Evolutionary conservation across 306 rosid genomes (phyloP).

Genomic region (Oxytropis ochrocephala): DNA sequence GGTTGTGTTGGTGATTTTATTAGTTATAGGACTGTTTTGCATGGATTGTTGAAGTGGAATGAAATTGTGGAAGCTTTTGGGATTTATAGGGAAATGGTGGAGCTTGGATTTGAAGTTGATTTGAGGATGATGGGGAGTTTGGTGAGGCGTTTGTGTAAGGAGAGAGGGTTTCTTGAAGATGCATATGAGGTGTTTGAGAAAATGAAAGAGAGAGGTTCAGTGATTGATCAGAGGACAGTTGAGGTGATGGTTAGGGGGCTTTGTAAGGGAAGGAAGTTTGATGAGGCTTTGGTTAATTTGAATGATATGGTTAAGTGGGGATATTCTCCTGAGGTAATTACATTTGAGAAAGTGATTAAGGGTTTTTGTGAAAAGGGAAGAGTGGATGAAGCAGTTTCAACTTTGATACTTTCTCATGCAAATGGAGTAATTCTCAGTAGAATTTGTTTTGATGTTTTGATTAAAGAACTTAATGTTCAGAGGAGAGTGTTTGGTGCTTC

Average conservation of each 20-base stretch:
- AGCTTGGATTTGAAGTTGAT: slow-evolving; percentile 45
- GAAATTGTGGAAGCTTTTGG: slow-evolving; percentile 27
- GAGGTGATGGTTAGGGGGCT: slow-evolving; percentile 43
- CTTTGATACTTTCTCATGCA: slow-evolving; percentile 34
- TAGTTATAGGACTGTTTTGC: slow-evolving; percentile 55
- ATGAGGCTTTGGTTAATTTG: slow-evolving; percentile 38
- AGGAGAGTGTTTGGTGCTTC: slow-evolving; percentile 36
- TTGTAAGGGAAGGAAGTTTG: slow-evolving; percentile 33
- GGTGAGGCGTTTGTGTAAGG: slow-evolving; percentile 49
- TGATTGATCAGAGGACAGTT: slow-evolving; percentile 34
- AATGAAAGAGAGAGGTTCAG: slow-evolving; percentile 32
- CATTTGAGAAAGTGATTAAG: slow-evolving; percentile 34
- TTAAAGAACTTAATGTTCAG: slow-evolving; percentile 38
- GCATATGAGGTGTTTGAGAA: slow-evolving; percentile 51
- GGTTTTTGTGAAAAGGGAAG: slow-evolving; percentile 49
- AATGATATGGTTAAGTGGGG: slow-evolving; percentile 45
- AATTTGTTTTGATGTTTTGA: slow-evolving; percentile 29
- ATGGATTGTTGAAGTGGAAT: slow-evolving; percentile 70
- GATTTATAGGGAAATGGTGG: slow-evolving; percentile 52
- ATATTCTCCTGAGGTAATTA: slow-evolving; percentile 20
- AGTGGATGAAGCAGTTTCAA: slow-evolving; percentile 35
- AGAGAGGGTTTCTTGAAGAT: slow-evolving; percentile 34
- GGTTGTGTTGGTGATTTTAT: slow-evolving; percentile 57
- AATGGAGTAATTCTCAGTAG: slow-evolving; percentile 30
- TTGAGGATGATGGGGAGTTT: slow-evolving; percentile 48